Percentiles rank a stretch among this genome's conserved stretches.
Evolutionary conservation across 2,329 filamentous ascomycete genomes (phyloP).

Genomic region (Alternaria metachromatica): DNA sequence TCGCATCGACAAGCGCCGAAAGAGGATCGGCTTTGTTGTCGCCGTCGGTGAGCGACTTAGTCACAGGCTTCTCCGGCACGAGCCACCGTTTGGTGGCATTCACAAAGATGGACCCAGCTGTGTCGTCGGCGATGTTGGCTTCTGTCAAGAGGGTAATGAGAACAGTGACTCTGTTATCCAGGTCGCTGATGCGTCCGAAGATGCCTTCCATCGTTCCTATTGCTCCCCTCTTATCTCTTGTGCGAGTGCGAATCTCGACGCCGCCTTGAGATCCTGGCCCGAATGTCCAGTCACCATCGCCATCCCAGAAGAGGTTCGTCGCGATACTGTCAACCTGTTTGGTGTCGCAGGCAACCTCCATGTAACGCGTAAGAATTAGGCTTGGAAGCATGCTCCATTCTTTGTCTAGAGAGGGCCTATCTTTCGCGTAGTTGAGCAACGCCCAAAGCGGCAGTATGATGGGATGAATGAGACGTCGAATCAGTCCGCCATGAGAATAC

Average conservation of each 20-base stretch:
- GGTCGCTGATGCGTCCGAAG: slow-evolving; percentile 62
- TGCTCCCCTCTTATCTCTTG: slow-evolving; percentile 81
- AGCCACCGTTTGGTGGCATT: slow-evolving; percentile 66
- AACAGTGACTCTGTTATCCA: slow-evolving; percentile 35
- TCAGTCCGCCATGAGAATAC: slow-evolving; percentile 71
- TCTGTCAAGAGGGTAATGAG: slow-evolving; percentile 51
- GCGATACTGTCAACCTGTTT: slow-evolving; percentile 60
- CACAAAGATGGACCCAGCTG: slow-evolving; percentile 66
- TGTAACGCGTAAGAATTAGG: slow-evolving; percentile 51
- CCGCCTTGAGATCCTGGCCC: slow-evolving; percentile 54
- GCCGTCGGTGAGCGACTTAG: slow-evolving; percentile 35
- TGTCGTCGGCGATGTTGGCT: slow-evolving; percentile 62
- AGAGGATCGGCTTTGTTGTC: slow-evolving; percentile 51
- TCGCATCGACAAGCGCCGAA: slow-evolving; percentile 62
- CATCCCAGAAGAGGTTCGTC: slow-evolving; percentile 63
- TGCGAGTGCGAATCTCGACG: slow-evolving; percentile 61
- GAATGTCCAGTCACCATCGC: slow-evolving; percentile 63
- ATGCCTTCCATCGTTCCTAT: slow-evolving; percentile 66
- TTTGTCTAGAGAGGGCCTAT: slow-evolving; percentile 34
- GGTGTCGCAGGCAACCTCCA: slow-evolving; percentile 63
- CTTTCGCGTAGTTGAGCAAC: slow-evolving; percentile 60
- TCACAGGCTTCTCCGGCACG: slow-evolving; percentile 16
- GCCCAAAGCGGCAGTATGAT: slow-evolving; percentile 69
- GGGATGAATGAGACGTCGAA: slow-evolving; percentile 66
- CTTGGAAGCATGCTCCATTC: slow-evolving; percentile 34